These are phyloP conservation scores for Canna indica DNA, from an alignment of 176 grass and related monocot genomes.

Conservation along the genomic window DNA sequence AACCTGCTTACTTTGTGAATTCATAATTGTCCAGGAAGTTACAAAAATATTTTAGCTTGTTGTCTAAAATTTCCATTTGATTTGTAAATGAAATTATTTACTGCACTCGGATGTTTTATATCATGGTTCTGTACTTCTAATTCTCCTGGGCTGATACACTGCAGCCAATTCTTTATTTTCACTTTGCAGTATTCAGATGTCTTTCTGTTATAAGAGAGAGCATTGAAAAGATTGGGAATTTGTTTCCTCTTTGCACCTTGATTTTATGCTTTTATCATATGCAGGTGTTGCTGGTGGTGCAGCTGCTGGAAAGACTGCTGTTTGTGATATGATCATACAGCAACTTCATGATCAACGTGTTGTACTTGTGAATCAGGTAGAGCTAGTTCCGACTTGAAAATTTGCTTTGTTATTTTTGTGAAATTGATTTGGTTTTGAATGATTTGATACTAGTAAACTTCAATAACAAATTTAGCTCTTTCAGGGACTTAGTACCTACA, in stretches of 20 bases:
- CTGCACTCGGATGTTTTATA: background rate
- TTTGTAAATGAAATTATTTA: background rate
- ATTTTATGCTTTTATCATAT: background rate
- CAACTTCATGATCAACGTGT: constrained; percentile 63
- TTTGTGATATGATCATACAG: constrained; percentile 71
- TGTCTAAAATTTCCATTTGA: background rate
- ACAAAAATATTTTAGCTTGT: background rate
- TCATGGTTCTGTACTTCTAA: background rate
- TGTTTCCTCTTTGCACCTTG: no score
- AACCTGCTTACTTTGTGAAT: background rate
- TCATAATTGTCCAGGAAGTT: background rate
- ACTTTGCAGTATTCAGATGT: no score
- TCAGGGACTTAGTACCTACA: background rate
- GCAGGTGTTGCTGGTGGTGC: constrained; percentile 57
- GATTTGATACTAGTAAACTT: background rate
- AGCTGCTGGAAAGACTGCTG: constrained; percentile 66
- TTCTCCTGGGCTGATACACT: background rate
- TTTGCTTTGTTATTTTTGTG: background rate
- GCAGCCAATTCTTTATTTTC: background rate
- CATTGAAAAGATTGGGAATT: no score
- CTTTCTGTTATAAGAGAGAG: no score
- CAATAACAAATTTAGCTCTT: background rate
- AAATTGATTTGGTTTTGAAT: constrained; percentile 5
- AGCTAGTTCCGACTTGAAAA: background rate
- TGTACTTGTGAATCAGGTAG: constrained; percentile 68